A percentile compares a stretch with the other conserved stretches of the same genome.
phyloP scores from a whole-genome alignment of 2,329 filamentous ascomycete genomes.

The Didymosphaeria variabile region DNA sequence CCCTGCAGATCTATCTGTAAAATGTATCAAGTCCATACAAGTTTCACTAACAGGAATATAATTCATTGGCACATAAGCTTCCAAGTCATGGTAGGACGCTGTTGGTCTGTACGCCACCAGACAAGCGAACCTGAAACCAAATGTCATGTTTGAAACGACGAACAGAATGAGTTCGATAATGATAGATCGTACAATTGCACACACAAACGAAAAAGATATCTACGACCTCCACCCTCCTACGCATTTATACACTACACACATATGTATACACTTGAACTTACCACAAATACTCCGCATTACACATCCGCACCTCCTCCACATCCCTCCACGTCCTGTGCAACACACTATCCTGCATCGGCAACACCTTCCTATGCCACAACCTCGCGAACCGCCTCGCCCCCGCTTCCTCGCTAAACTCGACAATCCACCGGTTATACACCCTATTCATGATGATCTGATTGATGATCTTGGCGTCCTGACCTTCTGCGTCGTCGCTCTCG shows the following conservation, averaged over 20 bases:
- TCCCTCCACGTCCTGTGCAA: slow-evolving; percentile 36
- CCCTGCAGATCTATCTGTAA: no score
- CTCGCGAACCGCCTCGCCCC: slow-evolving; percentile 63
- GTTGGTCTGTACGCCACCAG: neutral
- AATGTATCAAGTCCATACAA: neutral
- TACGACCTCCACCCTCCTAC: neutral
- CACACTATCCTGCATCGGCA: slow-evolving; percentile 42
- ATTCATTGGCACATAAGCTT: neutral
- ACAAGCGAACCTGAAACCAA: neutral
- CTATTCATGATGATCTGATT: slow-evolving; percentile 46
- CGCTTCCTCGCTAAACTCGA: slow-evolving; percentile 64
- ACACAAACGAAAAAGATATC: neutral
- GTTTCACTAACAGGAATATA: neutral
- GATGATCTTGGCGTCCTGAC: slow-evolving; percentile 21
- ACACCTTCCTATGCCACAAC: slow-evolving; percentile 61
- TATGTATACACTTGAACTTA: slow-evolving; percentile 35
- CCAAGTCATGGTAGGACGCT: neutral
- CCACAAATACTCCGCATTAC: slow-evolving; percentile 61
- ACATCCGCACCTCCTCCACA: slow-evolving; percentile 51
- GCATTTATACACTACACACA: slow-evolving; percentile 1
- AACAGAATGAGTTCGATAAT: no score
- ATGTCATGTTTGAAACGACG: no score
- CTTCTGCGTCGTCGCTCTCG: slow-evolving; percentile 18
- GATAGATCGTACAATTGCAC: no score
- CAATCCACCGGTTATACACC: slow-evolving; percentile 59